Percentiles rank a stretch among this genome's conserved stretches.
These are phyloP conservation scores for Diaporthe citriasiana DNA, from an alignment of 2,329 filamentous ascomycete species.

Conservation along the genomic window DNA sequence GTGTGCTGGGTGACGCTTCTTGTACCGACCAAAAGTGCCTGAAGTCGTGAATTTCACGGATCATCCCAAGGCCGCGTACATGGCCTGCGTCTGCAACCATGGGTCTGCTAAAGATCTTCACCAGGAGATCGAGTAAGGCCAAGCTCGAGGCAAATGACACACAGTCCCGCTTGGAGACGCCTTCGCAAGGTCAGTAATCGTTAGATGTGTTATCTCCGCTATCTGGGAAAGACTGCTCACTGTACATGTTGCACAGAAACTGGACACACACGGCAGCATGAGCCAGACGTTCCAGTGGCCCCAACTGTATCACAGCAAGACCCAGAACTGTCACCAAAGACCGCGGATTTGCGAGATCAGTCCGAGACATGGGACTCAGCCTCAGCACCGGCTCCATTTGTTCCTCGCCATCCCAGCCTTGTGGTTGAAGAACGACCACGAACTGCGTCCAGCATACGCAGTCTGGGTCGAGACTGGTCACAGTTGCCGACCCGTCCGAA, in stretches of 20 bases:
- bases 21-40: neutral
- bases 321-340: slow-evolving; percentile 39
- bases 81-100: slow-evolving; percentile 46
- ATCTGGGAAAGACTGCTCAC: slow-evolving; percentile 2
- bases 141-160: slow-evolving; percentile 16
- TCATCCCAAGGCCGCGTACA: neutral
- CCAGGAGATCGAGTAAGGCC: slow-evolving; percentile 48
- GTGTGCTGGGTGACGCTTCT: neutral
- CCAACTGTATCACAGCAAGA: neutral
- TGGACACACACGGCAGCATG: slow-evolving; percentile 41
- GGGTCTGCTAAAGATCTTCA: slow-evolving; percentile 54
- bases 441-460: slow-evolving; percentile 48
- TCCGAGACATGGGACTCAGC: slow-evolving; percentile 46
- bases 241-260: neutral
- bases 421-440: slow-evolving; percentile 51
- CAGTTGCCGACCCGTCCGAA: slow-evolving; percentile 24
- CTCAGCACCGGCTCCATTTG: slow-evolving; percentile 50
- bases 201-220: neutral
- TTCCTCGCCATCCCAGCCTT: slow-evolving; percentile 48
- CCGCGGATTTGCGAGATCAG: slow-evolving; percentile 41
- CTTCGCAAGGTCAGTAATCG: slow-evolving; percentile 29
- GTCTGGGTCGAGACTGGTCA: slow-evolving; percentile 22
- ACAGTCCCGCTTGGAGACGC: neutral
- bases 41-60: neutral
- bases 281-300: slow-evolving; percentile 42